Conservation (phyloP, 75 land plant species). For the Sequoiadendron giganteum region DNA sequence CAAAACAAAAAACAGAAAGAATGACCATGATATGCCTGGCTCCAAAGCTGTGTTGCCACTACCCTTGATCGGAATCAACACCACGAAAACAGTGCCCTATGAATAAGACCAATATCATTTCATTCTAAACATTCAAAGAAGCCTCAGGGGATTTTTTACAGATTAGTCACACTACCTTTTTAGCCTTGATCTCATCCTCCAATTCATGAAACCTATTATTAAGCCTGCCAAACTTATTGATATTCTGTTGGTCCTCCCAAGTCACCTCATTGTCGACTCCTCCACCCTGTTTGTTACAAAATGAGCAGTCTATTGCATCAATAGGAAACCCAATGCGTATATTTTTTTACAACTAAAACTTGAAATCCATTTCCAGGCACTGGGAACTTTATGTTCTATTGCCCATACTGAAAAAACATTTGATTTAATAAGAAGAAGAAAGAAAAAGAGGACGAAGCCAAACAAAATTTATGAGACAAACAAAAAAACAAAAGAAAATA, state of each 20-base stretch:
- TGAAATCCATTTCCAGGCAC: neutral
- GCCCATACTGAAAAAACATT: neutral
- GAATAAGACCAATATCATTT: neutral
- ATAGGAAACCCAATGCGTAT: neutral
- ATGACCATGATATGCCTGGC: neutral
- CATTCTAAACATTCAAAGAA: neutral
- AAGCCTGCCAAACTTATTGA: slow-evolving; percentile 82
- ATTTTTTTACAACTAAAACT: neutral
- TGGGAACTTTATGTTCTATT: neutral
- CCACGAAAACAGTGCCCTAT: neutral
- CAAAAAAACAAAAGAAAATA: neutral
- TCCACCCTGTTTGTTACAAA: slow-evolving; percentile 39
- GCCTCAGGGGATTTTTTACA: neutral
- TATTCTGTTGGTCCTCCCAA: slow-evolving; percentile 99
- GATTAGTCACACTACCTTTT: slow-evolving; percentile 54
- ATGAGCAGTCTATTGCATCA: neutral
- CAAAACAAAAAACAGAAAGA: neutral
- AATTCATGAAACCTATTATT: slow-evolving; percentile 94
- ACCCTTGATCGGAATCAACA: neutral
- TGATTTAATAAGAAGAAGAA: neutral
- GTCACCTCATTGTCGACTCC: slow-evolving; percentile 90
- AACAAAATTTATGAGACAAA: neutral
- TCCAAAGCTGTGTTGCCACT: neutral
- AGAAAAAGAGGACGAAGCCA: neutral
- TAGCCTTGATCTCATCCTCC: slow-evolving; percentile 89